Evolutionary conservation across 257 asterid species (phyloP).

Genomic region (Scutellaria minor): DNA sequence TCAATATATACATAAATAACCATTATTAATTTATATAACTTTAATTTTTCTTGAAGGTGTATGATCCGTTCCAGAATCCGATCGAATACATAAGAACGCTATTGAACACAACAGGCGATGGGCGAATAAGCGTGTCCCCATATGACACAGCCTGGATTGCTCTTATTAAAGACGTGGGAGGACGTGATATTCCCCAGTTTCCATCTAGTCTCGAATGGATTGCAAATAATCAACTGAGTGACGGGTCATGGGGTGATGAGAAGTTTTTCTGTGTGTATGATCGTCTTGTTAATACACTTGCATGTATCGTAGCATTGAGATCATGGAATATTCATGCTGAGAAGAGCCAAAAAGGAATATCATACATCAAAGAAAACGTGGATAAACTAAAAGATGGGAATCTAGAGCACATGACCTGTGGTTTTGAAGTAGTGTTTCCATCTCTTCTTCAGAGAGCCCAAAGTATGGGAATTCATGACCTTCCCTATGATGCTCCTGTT

Average conservation of each 20-base stretch:
- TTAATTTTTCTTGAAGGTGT: conserved; percentile 2
- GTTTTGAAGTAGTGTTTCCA: conserved; percentile 54
- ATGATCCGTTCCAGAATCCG: not conserved
- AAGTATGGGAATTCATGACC: conserved; percentile 36
- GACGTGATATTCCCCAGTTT: conserved; percentile 38
- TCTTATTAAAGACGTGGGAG: conserved; percentile 30
- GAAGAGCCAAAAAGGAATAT: conserved; percentile 32
- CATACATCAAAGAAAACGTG: conserved; percentile 46
- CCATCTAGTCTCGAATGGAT: conserved; percentile 49
- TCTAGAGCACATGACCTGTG: conserved; percentile 47
- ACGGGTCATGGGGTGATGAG: conserved; percentile 64
- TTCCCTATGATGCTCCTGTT: conserved; percentile 37
- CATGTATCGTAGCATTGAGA: conserved; percentile 49
- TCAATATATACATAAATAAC: no score
- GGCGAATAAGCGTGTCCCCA: conserved; percentile 46
- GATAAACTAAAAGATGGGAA: conserved; percentile 31
- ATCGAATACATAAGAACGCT: conserved; percentile 24
- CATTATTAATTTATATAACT: not conserved
- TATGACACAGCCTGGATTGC: conserved; percentile 39
- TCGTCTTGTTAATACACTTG: conserved; percentile 50
- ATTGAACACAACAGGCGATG: conserved; percentile 41
- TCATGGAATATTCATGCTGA: conserved; percentile 40
- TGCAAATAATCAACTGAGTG: conserved; percentile 42
- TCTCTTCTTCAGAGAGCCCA: conserved; percentile 43
- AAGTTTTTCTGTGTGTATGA: conserved; percentile 31